These are phyloP conservation scores for Fonsecaea pedrosoi DNA, from an alignment of 2,329 filamentous ascomycete species.

Conservation along the genomic window DNA sequence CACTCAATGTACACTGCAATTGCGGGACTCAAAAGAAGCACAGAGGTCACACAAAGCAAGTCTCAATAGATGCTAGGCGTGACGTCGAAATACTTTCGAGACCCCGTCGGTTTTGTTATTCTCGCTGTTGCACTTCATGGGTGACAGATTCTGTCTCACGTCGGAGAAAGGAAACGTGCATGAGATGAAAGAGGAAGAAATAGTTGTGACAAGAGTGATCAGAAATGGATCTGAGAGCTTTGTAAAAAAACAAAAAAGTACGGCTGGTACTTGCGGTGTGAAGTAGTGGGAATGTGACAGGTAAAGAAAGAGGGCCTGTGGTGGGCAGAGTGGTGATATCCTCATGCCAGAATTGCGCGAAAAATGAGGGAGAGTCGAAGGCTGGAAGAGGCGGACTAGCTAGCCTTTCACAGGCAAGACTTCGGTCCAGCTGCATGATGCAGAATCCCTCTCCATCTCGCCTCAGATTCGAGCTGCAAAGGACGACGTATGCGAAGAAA, in stretches of 20 bases:
- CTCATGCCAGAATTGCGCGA: slow-evolving; percentile 4
- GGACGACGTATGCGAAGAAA: slow-evolving; percentile 24
- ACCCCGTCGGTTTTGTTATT: slow-evolving; percentile 34
- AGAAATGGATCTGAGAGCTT: slow-evolving; percentile 16
- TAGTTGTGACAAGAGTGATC: slow-evolving; percentile 10
- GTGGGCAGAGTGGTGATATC: slow-evolving; percentile 23
- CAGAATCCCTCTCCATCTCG: slow-evolving; percentile 30
- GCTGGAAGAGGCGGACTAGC: slow-evolving; percentile 23
- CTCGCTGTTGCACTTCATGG: slow-evolving; percentile 32
- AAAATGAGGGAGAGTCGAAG: slow-evolving; percentile 9
- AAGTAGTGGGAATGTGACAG: slow-evolving; percentile 30
- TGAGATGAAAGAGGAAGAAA: slow-evolving; percentile 19
- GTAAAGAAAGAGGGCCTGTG: slow-evolving; percentile 19
- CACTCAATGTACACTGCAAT: slow-evolving; percentile 26
- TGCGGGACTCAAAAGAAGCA: slow-evolving; percentile 27
- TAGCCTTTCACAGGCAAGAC: slow-evolving; percentile 17
- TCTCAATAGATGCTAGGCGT: slow-evolving; percentile 30
- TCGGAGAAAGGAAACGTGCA: slow-evolving; percentile 27
- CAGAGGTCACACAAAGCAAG: slow-evolving; percentile 36
- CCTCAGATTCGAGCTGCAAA: slow-evolving; percentile 31
- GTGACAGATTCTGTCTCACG: slow-evolving; percentile 37
- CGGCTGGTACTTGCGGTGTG: slow-evolving; percentile 26
- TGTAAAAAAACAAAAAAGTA: neutral
- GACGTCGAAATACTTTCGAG: slow-evolving; percentile 39
- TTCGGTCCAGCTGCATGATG: slow-evolving; percentile 29